Evolutionary conservation across 2,329 filamentous ascomycete genomes (phyloP), one percentile per base, ranked within the genome.

Genomic region (Cucurbitaria berberidis): DNA sequence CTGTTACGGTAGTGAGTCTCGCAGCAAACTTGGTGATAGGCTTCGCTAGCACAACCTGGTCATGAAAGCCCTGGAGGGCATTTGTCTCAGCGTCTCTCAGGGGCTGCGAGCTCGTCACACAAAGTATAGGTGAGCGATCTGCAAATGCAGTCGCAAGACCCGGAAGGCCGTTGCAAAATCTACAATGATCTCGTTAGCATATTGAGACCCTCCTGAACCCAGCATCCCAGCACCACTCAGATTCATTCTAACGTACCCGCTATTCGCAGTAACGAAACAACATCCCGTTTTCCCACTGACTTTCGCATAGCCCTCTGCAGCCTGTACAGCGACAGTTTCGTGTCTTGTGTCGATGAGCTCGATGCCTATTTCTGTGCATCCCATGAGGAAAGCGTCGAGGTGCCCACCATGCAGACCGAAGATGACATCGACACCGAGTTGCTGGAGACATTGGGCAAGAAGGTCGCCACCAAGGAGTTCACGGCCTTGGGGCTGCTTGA

Each of bases 351-450:
- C 78, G 21, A 81, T 67, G 2, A 81, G 68, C 5, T 68, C 69
- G 41, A 81, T 80, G 11, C 73, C 77, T 13, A 67, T 53, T 19
- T 72, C 66, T 4, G 72, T 68, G 48, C 76, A 78, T 6, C 77
- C 79, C 62, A 80, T 73, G 2, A 81, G 64, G 53, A 81, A 81
- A 13, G 78, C 77, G 64, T 81, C 78, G 1, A 81, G 69, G 57
- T 81, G 78, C 8, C 79, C 78, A 2, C 79, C 79, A 55, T 81
- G 79, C 10, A 81, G 63, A 18, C 79, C 79, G 51, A 81, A 81
- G 1, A 76, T 75, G 16, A 80, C 76, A 16, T 74, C 68, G 2
- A 77, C 74, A 7, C 77, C 78, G 0, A 80, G 63, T 22, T 75
- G 68, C 24, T 74, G 65, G 4, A 81, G 69, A 10, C 69, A 76